Conservation (phyloP, 345 rosid species). For the Lenwebbia sp. region DNA sequence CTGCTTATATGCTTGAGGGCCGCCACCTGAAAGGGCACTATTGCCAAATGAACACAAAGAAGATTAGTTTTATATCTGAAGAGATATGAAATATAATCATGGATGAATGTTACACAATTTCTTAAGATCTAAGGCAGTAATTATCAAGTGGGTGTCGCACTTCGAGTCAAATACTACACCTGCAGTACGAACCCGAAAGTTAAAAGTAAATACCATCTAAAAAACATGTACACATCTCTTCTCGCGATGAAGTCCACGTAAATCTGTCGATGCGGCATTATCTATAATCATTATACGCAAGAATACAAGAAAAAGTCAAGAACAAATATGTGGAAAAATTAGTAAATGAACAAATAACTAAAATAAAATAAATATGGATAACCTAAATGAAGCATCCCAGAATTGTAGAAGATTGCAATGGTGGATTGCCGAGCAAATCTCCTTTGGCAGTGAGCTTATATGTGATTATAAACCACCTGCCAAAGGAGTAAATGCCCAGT, state of each 20-base stretch:
- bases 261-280: too few relatives aligned
- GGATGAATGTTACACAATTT: background rate
- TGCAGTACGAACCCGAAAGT: too few relatives aligned
- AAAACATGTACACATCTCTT: too few relatives aligned
- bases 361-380: background rate
- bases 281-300: too few relatives aligned
- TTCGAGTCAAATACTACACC: background rate
- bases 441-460: conserved; percentile 28
- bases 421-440: conserved; percentile 38
- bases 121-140: background rate
- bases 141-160: background rate
- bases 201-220: background rate
- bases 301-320: background rate
- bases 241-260: background rate
- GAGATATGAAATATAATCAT: background rate
- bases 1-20: background rate
- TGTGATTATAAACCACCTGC: background rate
- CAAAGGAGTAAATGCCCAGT: conserved; percentile 22
- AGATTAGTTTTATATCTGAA: background rate
- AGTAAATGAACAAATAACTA: background rate
- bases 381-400: background rate
- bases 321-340: background rate
- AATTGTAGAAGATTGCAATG: background rate
- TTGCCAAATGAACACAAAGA: background rate
- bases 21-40: background rate